Conservation (phyloP, 2,329 filamentous ascomycete genomes). For the Neofusicoccum umdonicola region DNA sequence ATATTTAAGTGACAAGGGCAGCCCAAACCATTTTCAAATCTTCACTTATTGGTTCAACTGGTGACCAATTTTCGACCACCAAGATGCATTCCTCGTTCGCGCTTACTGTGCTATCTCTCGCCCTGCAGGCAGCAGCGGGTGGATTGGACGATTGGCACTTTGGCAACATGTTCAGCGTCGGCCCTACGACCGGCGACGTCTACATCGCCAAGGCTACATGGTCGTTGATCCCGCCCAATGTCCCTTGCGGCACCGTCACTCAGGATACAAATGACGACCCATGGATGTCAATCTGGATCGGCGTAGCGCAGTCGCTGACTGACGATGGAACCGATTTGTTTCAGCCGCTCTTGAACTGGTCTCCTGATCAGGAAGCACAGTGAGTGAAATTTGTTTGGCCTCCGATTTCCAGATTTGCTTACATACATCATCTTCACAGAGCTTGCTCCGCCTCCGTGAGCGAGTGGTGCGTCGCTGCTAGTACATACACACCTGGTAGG, state of each 20-base stretch:
- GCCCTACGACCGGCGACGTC: too few relatives aligned
- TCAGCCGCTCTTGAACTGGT: not conserved
- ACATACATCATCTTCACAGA: not conserved
- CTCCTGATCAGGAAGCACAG: not conserved
- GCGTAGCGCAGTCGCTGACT: not conserved
- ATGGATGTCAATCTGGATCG: not conserved
- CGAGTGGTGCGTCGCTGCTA: not conserved
- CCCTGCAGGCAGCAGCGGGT: too few relatives aligned
- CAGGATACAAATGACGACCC: not conserved
- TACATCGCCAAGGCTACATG: too few relatives aligned
- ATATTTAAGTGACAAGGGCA: not conserved
- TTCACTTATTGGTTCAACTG: too few relatives aligned
- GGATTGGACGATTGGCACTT: too few relatives aligned
- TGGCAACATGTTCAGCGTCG: too few relatives aligned
- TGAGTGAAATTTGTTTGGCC: not conserved
- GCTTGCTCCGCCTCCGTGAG: not conserved
- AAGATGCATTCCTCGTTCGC: not conserved
- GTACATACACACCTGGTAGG: not conserved
- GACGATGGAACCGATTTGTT: not conserved
- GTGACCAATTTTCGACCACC: too few relatives aligned
- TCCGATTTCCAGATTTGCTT: not conserved
- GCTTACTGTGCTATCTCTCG: not conserved
- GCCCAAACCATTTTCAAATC: too few relatives aligned
- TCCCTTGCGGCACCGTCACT: not conserved
- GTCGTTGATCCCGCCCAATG: too few relatives aligned